These are phyloP conservation scores for Eleusine coracana DNA, from an alignment of 176 grass and related monocot genomes.

Conservation along the genomic window DNA sequence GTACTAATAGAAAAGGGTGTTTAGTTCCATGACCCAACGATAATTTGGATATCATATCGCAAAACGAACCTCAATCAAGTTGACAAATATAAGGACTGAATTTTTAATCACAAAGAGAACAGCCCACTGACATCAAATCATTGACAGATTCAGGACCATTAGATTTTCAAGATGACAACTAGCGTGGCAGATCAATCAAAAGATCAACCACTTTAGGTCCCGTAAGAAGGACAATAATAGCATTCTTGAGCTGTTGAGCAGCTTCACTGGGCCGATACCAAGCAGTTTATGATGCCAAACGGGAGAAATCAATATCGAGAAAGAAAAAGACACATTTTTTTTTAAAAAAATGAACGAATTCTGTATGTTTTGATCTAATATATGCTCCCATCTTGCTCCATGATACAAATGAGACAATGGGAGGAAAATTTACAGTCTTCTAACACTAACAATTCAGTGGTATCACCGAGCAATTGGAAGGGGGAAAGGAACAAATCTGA, in stretches of 20 bases:
- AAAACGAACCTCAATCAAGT: not conserved
- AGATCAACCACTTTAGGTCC: conserved; percentile 49
- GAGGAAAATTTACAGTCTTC: conserved; percentile 50
- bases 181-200: conserved; percentile 42
- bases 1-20: not conserved
- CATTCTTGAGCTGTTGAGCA: conserved; percentile 6
- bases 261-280: not conserved
- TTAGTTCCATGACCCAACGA: not conserved
- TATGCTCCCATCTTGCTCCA: conserved; percentile 32
- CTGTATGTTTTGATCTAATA: conserved; percentile 38
- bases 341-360: conserved; percentile 49
- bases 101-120: not conserved
- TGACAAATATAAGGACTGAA: not conserved
- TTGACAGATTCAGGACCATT: conserved; percentile 22
- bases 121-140: conserved; percentile 12
- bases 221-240: conserved; percentile 36
- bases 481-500: conserved; percentile 39
- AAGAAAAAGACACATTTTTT: not conserved
- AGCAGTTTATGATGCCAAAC: conserved; percentile 27
- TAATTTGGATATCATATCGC: not conserved
- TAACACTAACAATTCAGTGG: conserved; percentile 19
- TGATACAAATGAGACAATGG: conserved; percentile 3
- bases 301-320: not conserved
- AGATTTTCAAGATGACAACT: conserved; percentile 32
- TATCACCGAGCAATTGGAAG: conserved; percentile 43